Base-by-base conservation (phyloP, 352 stramenopile species). In the Thraustochytrium sp. region DNA sequence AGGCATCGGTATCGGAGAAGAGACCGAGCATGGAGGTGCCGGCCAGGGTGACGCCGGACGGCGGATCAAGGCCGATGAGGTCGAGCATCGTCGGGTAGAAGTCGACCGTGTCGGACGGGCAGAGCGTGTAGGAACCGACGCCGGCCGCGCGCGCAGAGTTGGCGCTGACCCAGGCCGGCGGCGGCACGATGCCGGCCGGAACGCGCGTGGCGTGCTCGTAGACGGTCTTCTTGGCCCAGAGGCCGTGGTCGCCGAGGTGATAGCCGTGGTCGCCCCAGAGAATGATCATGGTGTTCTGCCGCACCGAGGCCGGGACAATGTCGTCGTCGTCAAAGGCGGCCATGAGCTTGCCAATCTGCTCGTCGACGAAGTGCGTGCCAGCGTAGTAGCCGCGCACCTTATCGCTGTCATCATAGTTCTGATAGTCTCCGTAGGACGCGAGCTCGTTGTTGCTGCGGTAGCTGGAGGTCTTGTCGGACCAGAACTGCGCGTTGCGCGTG, bases 191-290 rank as follows among this genome's bases (percentile, higher is more conserved):
- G 18, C 34, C 46, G 26, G 13, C 42, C 18, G 68, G 68, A 13
- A 80, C 68, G 42, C 68, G 68, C 21, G 68, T 44, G 5, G 68
- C n/a, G 23, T 80, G n/a, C 51, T 80, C 68, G n/a, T 75, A 38
- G 53, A 72, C 49, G 8, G 68, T 80, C 68, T 80, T 80, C 29
- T 80, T 80, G 46, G 21, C 68, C 68, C 68, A 80, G 16, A 80
- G 31, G 1, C 40, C 40, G 53, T 72, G 46, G 5, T 64, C 51
- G 37, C 68, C 68, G 26, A 80, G 37, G 31, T 80, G 68, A 38
- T 55, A 80, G 3, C 68, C 68, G n/a, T 80, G n/a, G 53, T 80
- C 68, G 11, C 68, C 68, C 68, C 68, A 80, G 29, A 80, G 42
- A 26, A 80, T 51, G 37, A 80, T 48, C 48, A 80, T 80, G 51